Evolutionary conservation across 768 basidiomycete species (phyloP), one percentile per base, ranked within the genome.

Genomic region (Phylloporus rhodoxanthus): DNA sequence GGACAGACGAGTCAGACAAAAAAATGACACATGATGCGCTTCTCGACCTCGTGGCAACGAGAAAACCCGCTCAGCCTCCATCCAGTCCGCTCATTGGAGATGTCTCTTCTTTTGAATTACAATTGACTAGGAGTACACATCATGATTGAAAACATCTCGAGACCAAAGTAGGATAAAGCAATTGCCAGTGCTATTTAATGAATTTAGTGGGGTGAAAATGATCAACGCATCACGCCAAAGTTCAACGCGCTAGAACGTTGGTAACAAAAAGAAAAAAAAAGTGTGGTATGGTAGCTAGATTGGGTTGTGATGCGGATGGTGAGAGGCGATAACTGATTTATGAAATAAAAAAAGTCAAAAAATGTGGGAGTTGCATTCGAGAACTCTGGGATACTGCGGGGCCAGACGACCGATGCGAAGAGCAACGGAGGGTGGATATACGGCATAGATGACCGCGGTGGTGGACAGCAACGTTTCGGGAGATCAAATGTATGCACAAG

Each of bases 401-500:
- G 25, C 36, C 36, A 23, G 30, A 23, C 41, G 19, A 26, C 45
- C 25, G n/a, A 25, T 33, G 43, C 23, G 10, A 4, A 42, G 21
- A 30, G n/a, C 11, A 39, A 36, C 7, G 20, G 21, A 13, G 28
- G 20, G 8, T 19, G 17, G 49, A 30, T 43, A 30, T 41, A 23
- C 17, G 21, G 23, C 7, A 5, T 38, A 36, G 34, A 36, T 36
- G 33, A 21, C 20, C 19, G 21, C 38, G 10, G 20, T 9, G 37
- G 21, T 38, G 37, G 23, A 40, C 5, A 40, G 39, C 39, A 25
- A 40, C 23, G 23, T 13, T 40, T 14, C 5, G 6, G 21, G 20
- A 30, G 47, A 50, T 29, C 50, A 54, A 57, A 48, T 46, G 30
- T 57, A 66, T 60, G 51, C 56, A 61, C 68, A 60, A 15, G 52